phyloP scores from a whole-genome alignment of 306 rosid species.

The Citrullus mucosospermus region DNA sequence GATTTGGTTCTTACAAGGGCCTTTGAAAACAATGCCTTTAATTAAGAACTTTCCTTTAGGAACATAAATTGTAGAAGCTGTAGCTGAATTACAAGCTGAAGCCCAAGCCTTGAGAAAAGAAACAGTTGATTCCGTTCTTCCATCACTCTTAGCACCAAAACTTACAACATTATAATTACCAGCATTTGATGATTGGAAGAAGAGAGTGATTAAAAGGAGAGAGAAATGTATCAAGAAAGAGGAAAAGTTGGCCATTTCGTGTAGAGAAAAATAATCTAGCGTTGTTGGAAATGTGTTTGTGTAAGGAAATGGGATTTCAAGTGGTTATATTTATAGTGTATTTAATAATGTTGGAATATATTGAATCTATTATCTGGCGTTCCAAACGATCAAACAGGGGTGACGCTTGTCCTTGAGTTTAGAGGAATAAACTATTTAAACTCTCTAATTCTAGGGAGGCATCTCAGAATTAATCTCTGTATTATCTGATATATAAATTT shows the following conservation, averaged over 20 bases:
- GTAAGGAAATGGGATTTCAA: not conserved
- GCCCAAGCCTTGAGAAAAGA: slow-evolving; percentile 39
- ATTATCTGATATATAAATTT: too few species aligned
- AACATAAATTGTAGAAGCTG: slow-evolving; percentile 24
- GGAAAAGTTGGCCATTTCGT: not conserved
- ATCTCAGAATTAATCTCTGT: too few species aligned
- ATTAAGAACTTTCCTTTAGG: slow-evolving; percentile 58
- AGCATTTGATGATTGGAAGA: not conserved
- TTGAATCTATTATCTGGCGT: too few species aligned
- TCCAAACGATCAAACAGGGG: too few species aligned
- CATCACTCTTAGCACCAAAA: slow-evolving; percentile 47
- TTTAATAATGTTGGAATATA: too few species aligned
- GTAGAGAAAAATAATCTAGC: not conserved
- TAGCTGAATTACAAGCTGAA: slow-evolving; percentile 22
- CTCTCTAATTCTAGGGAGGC: too few species aligned
- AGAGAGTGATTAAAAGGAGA: not conserved
- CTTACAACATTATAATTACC: slow-evolving; percentile 29
- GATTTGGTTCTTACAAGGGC: slow-evolving; percentile 37
- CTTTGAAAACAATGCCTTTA: slow-evolving; percentile 21
- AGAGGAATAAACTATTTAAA: too few species aligned
- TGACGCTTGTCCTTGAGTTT: too few species aligned
- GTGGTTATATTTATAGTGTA: not conserved
- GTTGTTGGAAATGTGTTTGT: not conserved
- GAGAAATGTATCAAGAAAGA: not conserved
- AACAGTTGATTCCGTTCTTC: slow-evolving; percentile 32